Evolutionary conservation across 106 monocot species (phyloP).

Genomic region (Dendrobium officinale): DNA sequence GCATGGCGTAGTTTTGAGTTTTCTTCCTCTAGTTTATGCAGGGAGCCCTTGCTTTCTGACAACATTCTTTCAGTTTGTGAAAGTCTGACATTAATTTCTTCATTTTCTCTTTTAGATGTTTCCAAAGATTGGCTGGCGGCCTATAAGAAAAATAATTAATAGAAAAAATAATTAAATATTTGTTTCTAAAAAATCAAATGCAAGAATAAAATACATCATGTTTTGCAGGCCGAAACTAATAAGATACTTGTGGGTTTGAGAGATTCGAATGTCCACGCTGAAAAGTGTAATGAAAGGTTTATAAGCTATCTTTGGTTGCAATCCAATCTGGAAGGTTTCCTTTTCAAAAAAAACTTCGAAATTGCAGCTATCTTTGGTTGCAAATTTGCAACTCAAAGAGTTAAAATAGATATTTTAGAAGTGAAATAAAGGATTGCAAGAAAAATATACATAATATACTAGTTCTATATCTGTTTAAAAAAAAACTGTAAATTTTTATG

Average conservation of each 20-base stretch:
- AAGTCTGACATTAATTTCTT: slow-evolving; percentile 44
- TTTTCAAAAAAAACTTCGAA: not conserved
- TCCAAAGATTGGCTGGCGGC: slow-evolving; percentile 58
- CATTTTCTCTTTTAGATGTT: slow-evolving; percentile 59
- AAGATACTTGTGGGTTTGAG: not conserved
- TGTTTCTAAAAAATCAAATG: not conserved
- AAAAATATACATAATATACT: not conserved
- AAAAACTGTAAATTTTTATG: not conserved
- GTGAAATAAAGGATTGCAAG: not conserved
- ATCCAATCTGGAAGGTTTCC: not conserved
- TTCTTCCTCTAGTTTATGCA: slow-evolving; percentile 87
- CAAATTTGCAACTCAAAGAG: not conserved
- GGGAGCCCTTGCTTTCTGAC: slow-evolving; percentile 50
- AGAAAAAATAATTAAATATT: not conserved
- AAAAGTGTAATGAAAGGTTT: no score
- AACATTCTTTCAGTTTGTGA: slow-evolving; percentile 57
- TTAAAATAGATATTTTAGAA: not conserved
- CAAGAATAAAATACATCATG: not conserved
- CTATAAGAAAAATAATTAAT: slow-evolving; percentile 19
- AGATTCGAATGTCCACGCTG: no score
- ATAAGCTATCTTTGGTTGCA: not conserved
- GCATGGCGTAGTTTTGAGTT: slow-evolving; percentile 84
- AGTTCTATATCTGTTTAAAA: not conserved
- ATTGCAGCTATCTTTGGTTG: not conserved
- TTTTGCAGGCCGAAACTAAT: not conserved